These are phyloP conservation scores for Vararia minispora DNA, from an alignment of 768 basidiomycete genomes.

Conservation along the genomic window DNA sequence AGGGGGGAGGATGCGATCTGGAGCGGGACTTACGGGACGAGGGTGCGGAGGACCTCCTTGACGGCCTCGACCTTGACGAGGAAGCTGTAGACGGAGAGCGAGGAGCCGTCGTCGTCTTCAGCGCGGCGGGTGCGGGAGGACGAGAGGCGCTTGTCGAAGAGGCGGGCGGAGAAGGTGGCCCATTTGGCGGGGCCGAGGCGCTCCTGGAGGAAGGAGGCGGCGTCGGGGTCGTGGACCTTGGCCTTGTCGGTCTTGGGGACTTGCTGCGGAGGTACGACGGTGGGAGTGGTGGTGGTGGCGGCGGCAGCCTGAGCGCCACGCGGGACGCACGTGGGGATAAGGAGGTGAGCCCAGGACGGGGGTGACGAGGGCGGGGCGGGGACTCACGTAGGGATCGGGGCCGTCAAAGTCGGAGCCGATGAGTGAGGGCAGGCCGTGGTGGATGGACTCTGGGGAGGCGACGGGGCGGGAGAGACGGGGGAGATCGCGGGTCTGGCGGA, in stretches of 20 bases:
- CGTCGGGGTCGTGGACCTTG: constrained; percentile 27
- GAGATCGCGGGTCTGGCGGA: constrained; percentile 11
- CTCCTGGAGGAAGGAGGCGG: constrained; percentile 34
- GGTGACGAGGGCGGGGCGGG: neutral
- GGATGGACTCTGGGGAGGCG: constrained; percentile 5
- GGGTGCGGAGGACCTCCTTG: constrained; percentile 35
- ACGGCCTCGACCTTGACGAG: constrained; percentile 43
- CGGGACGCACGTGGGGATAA: too few relatives aligned
- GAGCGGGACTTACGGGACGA: constrained; percentile 32
- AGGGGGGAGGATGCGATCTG: neutral
- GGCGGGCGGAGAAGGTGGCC: constrained; percentile 34
- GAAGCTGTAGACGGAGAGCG: constrained; percentile 37
- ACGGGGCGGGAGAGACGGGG: constrained; percentile 4
- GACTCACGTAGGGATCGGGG: neutral
- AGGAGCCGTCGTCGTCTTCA: constrained; percentile 20
- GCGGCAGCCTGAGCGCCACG: neutral
- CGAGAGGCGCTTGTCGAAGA: constrained; percentile 33
- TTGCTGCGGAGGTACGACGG: constrained; percentile 4
- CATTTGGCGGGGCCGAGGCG: constrained; percentile 32
- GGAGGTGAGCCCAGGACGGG: neutral
- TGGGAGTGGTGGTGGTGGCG: neutral
- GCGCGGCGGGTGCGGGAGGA: constrained; percentile 19
- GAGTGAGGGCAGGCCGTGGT: neutral
- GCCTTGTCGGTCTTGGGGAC: constrained; percentile 9
- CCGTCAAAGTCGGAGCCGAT: neutral